Evolutionary conservation across 768 basidiomycete genomes (phyloP), one percentile per base, ranked within the genome.

Genomic region (Clitopilus hobsonii): DNA sequence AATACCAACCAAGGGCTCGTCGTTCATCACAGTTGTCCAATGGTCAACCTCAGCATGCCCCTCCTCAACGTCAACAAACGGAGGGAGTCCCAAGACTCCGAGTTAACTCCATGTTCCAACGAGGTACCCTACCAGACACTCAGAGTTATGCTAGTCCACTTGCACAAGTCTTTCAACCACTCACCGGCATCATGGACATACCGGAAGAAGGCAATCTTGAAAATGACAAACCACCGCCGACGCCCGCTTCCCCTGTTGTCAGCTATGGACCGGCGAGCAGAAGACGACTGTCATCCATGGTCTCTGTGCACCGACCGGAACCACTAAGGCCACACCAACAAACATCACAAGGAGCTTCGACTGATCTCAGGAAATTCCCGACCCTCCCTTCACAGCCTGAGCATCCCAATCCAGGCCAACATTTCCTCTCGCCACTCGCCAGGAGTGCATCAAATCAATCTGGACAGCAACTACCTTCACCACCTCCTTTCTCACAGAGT

Each of bases 121-220:
- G 74, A 18, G 70, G 69, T 18, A n/a, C n/a, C n/a, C 75, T 76
- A 18, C 57, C 63, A 16, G 60, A 68, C n/a, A n/a, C n/a, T 18
- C 41, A 77, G 16, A 74, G 68, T 49, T 72, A 74, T n/a, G 63
- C 74, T 7, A 87, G 86, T 62, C 89, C 91, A 14, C 75, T 92
- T 2, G 88, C 88, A 1, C 88, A 89, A 64, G 73, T 89, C 13
- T 92, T 81, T 65, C 86, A 86, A 54, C 87, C 89, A 11, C 58
- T 91, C 18, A 52, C 83, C 5, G 70, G n/a, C n/a, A n/a, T 83
- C 5, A 70, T 88, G 14, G 81, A 84, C 51, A 69, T 71, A 6
- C 62, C 64, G 1, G 72, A 74, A 54, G 69, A 73, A 13, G 55
- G 51, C 7, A 53, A 49, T 3, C 29, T 27, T 16, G 27, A 51